Evolutionary conservation across 306 rosid genomes (phyloP).

Genomic region (Acacia confusa): DNA sequence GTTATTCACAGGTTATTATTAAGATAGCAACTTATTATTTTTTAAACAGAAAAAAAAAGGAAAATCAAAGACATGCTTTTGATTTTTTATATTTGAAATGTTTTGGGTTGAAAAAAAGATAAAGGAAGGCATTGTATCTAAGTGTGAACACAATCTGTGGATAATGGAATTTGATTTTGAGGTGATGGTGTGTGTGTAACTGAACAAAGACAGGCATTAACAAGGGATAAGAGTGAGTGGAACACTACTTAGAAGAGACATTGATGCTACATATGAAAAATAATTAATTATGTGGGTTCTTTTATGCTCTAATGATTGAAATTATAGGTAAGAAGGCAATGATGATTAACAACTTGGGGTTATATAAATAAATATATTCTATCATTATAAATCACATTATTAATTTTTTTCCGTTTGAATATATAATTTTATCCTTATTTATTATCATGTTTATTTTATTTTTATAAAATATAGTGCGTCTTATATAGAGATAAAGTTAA

Average conservation of each 20-base stretch:
- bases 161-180: not conserved
- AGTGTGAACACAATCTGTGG: not conserved
- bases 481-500: too few species aligned
- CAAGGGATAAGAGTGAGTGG: conserved; percentile 20
- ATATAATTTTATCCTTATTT: too few species aligned
- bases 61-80: not conserved
- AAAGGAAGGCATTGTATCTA: not conserved
- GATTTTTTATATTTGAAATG: not conserved
- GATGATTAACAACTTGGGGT: not conserved
- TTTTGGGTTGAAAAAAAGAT: not conserved
- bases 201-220: not conserved
- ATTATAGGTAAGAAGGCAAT: not conserved
- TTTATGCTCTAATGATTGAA: conserved; percentile 32
- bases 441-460: too few species aligned
- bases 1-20: not conserved
- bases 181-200: not conserved
- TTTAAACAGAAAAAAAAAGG: too few species aligned
- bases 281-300: conserved; percentile 31
- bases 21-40: too few species aligned
- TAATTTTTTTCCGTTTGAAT: too few species aligned
- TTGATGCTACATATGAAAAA: conserved; percentile 33
- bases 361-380: too few species aligned
- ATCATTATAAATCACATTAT: too few species aligned
- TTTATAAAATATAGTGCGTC: too few species aligned
- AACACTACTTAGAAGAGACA: conserved; percentile 13